A percentile compares a stretch with the other conserved stretches of the same genome.
These are phyloP conservation scores for Mortierella sp. DNA, from an alignment of 371 early-diverging fungal genomes.

Conservation along the genomic window DNA sequence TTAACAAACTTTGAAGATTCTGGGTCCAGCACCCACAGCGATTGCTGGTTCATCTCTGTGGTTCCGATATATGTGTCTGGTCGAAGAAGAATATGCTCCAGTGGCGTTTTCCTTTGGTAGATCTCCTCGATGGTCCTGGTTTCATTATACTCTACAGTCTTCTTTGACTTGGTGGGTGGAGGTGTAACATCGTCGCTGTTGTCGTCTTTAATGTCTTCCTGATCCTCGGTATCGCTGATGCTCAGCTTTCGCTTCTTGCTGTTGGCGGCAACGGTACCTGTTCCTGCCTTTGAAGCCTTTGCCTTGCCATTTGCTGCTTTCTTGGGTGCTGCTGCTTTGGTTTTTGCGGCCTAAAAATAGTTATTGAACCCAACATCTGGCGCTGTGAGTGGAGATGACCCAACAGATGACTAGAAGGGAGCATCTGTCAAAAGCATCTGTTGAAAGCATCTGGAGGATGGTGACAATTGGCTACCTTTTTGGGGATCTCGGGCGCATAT, in stretches of 20 bases:
- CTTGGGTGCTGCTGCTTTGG: constrained; percentile 12
- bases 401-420: not conserved
- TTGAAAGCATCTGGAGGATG: not conserved
- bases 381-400: not conserved
- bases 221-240: constrained; percentile 20
- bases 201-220: not conserved
- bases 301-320: not conserved
- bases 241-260: constrained; percentile 35
- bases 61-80: constrained; percentile 99
- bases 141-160: constrained; percentile 39
- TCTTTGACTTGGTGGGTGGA: constrained; percentile 45
- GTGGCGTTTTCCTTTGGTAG: constrained; percentile 98
- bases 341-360: constrained; percentile 7
- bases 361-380: not conserved
- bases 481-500: constrained; percentile 29
- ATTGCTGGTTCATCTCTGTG: constrained; percentile 84
- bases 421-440: not conserved
- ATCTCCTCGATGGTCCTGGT: constrained; percentile 88
- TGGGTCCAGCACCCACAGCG: constrained; percentile 90
- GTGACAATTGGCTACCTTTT: constrained; percentile 33
- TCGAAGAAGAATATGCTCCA: constrained; percentile 98
- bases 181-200: constrained; percentile 18
- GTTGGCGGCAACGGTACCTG: constrained; percentile 4
- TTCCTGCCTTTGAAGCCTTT: constrained; percentile 15
- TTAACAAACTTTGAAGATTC: constrained; percentile 72